phyloP scores from a whole-genome alignment of 805 yeast genomes.

The Yarrowia sp. region DNA sequence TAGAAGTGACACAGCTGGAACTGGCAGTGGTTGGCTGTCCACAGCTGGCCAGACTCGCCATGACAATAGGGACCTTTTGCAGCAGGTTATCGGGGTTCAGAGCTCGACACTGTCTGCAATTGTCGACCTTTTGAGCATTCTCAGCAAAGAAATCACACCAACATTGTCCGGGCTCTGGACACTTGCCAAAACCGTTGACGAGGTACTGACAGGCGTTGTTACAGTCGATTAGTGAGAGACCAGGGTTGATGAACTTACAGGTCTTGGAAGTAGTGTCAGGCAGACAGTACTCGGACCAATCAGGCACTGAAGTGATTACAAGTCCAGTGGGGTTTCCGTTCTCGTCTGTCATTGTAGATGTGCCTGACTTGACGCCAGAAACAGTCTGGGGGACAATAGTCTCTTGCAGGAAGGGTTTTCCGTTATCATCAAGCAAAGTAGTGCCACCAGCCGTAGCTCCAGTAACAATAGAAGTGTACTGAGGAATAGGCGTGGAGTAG shows the following conservation, averaged over 20 bases:
- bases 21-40: slow-evolving; percentile 1
- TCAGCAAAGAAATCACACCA: background rate
- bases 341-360: background rate
- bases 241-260: background rate
- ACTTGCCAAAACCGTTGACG: background rate
- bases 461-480: slow-evolving; percentile 9
- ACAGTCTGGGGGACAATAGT: background rate
- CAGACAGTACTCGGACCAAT: background rate
- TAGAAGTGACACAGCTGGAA: background rate
- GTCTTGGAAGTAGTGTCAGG: background rate
- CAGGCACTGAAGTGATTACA: background rate
- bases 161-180: background rate
- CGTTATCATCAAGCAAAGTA: background rate
- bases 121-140: background rate
- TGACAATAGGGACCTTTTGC: background rate
- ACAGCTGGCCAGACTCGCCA: background rate
- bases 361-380: background rate
- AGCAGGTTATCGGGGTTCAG: background rate
- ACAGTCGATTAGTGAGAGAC: background rate
- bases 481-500: background rate
- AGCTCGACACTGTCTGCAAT: background rate
- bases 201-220: background rate
- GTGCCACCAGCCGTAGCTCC: background rate
- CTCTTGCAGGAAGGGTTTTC: background rate
- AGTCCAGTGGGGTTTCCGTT: background rate